Evolutionary conservation across 2,329 filamentous ascomycete species (phyloP), one percentile per base, ranked within the genome.

Genomic region (Hirsutella minnesotensis): DNA sequence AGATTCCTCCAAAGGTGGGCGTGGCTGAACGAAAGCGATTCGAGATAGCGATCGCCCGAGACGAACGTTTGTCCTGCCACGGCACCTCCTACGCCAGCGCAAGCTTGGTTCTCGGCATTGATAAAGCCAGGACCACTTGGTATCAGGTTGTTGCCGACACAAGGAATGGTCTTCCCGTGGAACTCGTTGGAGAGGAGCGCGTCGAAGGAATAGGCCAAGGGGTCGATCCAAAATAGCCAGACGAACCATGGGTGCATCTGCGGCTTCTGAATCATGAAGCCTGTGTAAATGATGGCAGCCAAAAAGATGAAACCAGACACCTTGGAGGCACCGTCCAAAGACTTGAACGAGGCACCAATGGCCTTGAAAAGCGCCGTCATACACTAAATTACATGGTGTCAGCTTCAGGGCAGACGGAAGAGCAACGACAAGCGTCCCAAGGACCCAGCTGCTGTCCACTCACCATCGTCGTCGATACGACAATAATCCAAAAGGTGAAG

Each of bases 151-250:
- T 47, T 48, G 3, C 61, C 65, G 3, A 68, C 67, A 44, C 75
- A 79, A 1, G 65, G 60, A 16, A 78, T 68, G 2, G 53, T 64
- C 53, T 81, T 63, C 29, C 61, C 63, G 48, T 82, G 69, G 44
- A 87, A 86, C 54, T 88, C 83, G 51, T 87, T 87, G 0, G 78
- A 67, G 53, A 86, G 67, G 0, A 88, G 58, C 0, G 73, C 73
- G 49, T 86, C 78, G 44, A 86, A 87, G 0, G 69, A 78, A 45
- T 86, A 86, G 0, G 81, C 75, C 3, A 87, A 62, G 0, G 82
- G 82, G 48, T 83, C 71, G 19, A 81, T 71, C 73, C 76, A 80
- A 47, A 70, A 79, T 3, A 81, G 56, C 78, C 78, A 82, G 3
- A 66, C 61, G 20, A 82, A 72, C 75, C 76, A 81, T 0, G 72